Conservation (phyloP, 345 rosid genomes). For the Eucalyptus coolabah region DNA sequence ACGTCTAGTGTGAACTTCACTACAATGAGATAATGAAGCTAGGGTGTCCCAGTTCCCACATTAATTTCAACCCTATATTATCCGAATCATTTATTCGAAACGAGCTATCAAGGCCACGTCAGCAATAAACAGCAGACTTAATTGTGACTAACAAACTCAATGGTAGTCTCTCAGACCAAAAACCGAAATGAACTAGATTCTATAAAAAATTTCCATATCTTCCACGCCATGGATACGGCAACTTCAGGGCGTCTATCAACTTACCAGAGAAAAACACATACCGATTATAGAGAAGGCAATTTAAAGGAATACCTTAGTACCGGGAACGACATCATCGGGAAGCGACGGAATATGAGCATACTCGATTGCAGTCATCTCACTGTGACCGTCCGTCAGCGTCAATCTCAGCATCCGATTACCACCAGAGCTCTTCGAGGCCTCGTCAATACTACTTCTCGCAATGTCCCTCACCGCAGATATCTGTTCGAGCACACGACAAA, state of each 20-base stretch:
- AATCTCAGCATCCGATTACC: conserved; percentile 49
- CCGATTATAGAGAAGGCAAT: not conserved
- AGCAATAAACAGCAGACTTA: not conserved
- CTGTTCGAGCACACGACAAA: conserved; percentile 3
- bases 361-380: conserved; percentile 66
- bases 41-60: not conserved
- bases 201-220: not conserved
- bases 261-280: not conserved
- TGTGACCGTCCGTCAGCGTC: conserved; percentile 60
- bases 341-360: conserved; percentile 45
- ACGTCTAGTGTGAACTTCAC: not conserved
- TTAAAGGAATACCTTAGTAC: conserved; percentile 57
- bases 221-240: not conserved
- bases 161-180: not conserved
- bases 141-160: not conserved
- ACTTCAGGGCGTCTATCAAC: not conserved
- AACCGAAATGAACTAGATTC: not conserved
- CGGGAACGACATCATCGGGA: conserved; percentile 57
- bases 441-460: conserved; percentile 53
- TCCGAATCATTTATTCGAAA: not conserved
- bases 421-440: conserved; percentile 30
- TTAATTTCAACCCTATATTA: not conserved
- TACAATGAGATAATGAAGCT: not conserved
- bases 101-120: not conserved
- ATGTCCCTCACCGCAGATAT: conserved; percentile 63